These are phyloP conservation scores for Colletotrichum paranaense DNA, from an alignment of 2,329 filamentous ascomycete species.

Conservation along the genomic window DNA sequence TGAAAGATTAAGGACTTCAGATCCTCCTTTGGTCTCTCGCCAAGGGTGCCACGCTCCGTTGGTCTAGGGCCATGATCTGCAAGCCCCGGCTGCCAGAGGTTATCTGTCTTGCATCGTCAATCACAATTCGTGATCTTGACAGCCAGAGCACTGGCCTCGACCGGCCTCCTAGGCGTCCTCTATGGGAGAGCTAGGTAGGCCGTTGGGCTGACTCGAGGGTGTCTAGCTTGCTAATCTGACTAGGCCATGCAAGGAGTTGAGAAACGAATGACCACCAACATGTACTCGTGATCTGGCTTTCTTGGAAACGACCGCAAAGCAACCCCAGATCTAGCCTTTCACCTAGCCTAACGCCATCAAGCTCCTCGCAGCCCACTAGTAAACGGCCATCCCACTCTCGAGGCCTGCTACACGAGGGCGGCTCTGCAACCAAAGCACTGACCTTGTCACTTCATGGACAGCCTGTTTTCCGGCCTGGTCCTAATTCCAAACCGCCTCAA, in stretches of 20 bases:
- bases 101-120: neutral
- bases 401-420: neutral
- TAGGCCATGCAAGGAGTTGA: neutral
- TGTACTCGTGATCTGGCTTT: conserved; percentile 6
- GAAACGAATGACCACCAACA: neutral
- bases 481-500: conserved; percentile 4
- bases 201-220: neutral
- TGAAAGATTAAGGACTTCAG: neutral
- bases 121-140: conserved; percentile 18
- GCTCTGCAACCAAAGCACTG: conserved; percentile 12
- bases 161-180: neutral
- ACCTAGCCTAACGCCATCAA: neutral
- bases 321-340: neutral
- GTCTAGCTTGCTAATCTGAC: neutral
- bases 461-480: conserved; percentile 6
- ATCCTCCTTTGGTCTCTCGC: conserved; percentile 1
- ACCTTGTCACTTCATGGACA: neutral
- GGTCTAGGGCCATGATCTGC: conserved; percentile 22
- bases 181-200: neutral
- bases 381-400: neutral
- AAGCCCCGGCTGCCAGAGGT: neutral
- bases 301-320: conserved; percentile 6
- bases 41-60: conserved; percentile 18
- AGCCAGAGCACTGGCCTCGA: conserved; percentile 3
- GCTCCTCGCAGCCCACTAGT: neutral